These are phyloP conservation scores for Blastocystis sp. DNA, from an alignment of 352 stramenopile genomes.

Conservation along the genomic window DNA sequence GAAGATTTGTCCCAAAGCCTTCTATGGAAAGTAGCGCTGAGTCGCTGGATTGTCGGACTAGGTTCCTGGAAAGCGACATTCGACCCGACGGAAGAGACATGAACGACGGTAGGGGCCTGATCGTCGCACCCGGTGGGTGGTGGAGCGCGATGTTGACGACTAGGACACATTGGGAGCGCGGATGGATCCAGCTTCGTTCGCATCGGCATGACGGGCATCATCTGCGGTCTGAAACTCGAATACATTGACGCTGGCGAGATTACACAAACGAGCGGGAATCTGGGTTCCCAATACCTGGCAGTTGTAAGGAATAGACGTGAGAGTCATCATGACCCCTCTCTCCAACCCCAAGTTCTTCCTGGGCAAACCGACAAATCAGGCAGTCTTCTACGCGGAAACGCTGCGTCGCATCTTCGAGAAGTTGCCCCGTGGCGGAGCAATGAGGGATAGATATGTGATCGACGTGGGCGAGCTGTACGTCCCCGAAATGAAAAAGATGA, in stretches of 20 bases:
- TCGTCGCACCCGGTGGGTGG: constrained; percentile 32
- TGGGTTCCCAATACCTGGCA: neutral
- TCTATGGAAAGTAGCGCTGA: constrained; percentile 36
- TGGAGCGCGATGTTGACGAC: neutral
- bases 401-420: constrained; percentile 37
- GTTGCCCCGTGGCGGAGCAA: neutral
- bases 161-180: constrained; percentile 62
- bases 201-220: constrained; percentile 49
- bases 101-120: constrained; percentile 10
- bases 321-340: constrained; percentile 31
- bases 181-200: constrained; percentile 68
- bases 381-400: constrained; percentile 7
- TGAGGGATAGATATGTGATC: constrained; percentile 52
- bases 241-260: constrained; percentile 1
- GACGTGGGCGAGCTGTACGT: constrained; percentile 43
- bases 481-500: neutral
- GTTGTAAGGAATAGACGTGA: constrained; percentile 23
- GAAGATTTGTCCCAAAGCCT: constrained; percentile 53
- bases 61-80: constrained; percentile 61
- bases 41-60: neutral
- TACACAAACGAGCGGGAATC: constrained; percentile 20
- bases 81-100: constrained; percentile 60
- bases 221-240: constrained; percentile 65
- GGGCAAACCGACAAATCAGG: constrained; percentile 25
- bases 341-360: constrained; percentile 33